Percentiles rank a stretch among this genome's conserved stretches.
phyloP scores from a whole-genome alignment of 2,329 filamentous ascomycete species.

The Xylariales sp. region DNA sequence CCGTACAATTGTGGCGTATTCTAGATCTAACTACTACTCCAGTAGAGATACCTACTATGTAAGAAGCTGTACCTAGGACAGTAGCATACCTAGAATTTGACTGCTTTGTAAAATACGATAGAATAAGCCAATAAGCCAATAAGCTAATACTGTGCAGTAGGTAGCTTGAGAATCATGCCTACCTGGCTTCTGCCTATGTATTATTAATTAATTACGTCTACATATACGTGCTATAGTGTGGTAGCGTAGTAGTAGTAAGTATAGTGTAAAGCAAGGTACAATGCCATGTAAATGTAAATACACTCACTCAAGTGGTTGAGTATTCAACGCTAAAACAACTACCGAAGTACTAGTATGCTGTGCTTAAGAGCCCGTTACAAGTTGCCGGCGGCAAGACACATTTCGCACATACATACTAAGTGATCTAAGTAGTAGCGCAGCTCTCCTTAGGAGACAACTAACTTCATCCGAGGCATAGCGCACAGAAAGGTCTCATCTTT shows the following conservation, averaged over 20 bases:
- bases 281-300: too few species aligned
- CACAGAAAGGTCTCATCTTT: not conserved
- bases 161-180: too few species aligned
- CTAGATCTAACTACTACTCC: not conserved
- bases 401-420: not conserved
- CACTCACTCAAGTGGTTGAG: constrained; percentile 4
- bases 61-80: not conserved
- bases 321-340: constrained; percentile 32
- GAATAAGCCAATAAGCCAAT: constrained; percentile 6
- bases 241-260: too few species aligned
- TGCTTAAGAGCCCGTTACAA: constrained; percentile 24
- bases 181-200: too few species aligned
- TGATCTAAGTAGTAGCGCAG: not conserved
- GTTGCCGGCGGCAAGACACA: constrained; percentile 30
- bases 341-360: constrained; percentile 28
- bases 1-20: constrained; percentile 5
- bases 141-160: too few species aligned
- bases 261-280: too few species aligned
- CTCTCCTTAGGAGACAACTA: too few species aligned
- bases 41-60: not conserved
- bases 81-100: not conserved
- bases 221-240: too few species aligned
- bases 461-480: not conserved
- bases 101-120: not conserved
- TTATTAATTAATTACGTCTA: too few species aligned